Evolutionary conservation across 257 asterid genomes (phyloP), one percentile per base, ranked within the genome.

Genomic region (Solanum bulbocastanum): DNA sequence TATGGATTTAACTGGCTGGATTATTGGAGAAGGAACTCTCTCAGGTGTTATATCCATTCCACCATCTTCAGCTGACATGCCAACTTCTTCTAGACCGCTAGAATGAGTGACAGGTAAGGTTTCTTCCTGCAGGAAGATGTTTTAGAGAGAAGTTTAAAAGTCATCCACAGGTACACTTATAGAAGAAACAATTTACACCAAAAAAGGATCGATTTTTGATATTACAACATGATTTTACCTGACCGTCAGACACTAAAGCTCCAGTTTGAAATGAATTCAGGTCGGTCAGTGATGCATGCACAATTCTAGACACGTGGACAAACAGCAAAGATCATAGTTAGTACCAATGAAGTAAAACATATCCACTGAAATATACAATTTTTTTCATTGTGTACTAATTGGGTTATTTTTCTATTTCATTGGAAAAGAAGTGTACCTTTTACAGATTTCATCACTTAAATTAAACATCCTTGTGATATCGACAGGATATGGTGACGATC

Each of bases 381-480:
- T 16, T 40, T 79, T 44, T 8, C 39, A 4, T 8, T 5, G 49
- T 10, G 32, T 15, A 25, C 25, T 25, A 5, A 46, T 87, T 18
- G 90, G 73, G 52, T 81, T 75, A 72, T n/a, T 88, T 87, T 32
- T 82, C 49, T 66, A 60, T 81, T 49, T 81, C 39, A 30, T 27
- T 10, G 68, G 27, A 46, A 83, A 32, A 11, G 35, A 8, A 68
- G 86, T 60, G 88, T 89, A 96, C 99, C 98, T 95, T 91, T 92
- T 92, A 92, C 95, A 91, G 30, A 97, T 93, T 78, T 95, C 95
- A 58, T 93, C 92, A 87, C 93, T 90, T 88, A 97, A 93, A 91
- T 97, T 97, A 97, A 97, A 97, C 93, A 96, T 97, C 89, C 97
- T 91, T 42, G 93, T 94, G 75, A 97, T 96, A 91, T 88, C 93